Conservation (phyloP, 1,284 basidiomycete species). For the Ceratobasidium sp. region DNA sequence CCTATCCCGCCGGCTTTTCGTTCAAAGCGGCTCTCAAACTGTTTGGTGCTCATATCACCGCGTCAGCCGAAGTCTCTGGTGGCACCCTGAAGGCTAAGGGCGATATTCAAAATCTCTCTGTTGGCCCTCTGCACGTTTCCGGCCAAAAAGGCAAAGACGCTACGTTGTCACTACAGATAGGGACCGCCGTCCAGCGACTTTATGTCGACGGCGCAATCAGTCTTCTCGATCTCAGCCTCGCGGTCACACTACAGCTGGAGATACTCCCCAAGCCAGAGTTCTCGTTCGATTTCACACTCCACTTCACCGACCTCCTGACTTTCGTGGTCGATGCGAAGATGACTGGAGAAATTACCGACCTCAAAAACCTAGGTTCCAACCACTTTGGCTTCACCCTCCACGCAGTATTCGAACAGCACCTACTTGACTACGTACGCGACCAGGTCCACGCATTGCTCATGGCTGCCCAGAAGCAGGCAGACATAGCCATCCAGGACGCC, state of each 20-base stretch:
- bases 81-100: not conserved
- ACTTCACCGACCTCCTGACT: constrained; percentile 12
- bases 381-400: not conserved
- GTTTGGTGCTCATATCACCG: not conserved
- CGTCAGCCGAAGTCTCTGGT: not conserved
- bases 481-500: not conserved
- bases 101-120: not conserved
- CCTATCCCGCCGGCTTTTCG: constrained; percentile 1
- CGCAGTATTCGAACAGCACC: constrained; percentile 5
- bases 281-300: too few relatives aligned
- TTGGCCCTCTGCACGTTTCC: not conserved
- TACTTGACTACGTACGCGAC: constrained; percentile 1
- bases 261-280: not conserved
- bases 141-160: not conserved
- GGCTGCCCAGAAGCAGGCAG: not conserved
- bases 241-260: not conserved
- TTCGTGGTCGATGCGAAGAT: not conserved
- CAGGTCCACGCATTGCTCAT: not conserved
- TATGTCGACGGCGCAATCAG: not conserved
- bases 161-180: not conserved
- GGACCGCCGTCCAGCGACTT: not conserved
- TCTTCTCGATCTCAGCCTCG: not conserved
- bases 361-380: not conserved
- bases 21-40: constrained; percentile 4
- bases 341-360: too few relatives aligned